phyloP scores from a whole-genome alignment of 2,329 filamentous ascomycete species.

The Colletotrichum liaoningense region DNA sequence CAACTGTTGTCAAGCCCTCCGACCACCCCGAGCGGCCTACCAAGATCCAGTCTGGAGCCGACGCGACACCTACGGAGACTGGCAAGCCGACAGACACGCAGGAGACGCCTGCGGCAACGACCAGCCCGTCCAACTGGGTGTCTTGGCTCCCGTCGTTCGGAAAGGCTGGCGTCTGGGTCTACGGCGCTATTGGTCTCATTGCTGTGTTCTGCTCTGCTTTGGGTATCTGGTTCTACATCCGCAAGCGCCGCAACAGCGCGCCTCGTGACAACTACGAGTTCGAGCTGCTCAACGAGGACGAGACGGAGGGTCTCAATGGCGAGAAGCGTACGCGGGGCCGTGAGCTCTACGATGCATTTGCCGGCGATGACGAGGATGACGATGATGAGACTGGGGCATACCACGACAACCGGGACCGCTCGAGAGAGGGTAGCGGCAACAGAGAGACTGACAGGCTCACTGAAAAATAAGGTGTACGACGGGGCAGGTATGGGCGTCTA shows the following conservation, averaged over 20 bases:
- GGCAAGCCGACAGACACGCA: constrained; percentile 45
- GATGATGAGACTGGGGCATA: constrained; percentile 62
- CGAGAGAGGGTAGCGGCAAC: constrained; percentile 32
- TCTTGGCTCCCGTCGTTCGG: constrained; percentile 93
- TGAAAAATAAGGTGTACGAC: constrained; percentile 34
- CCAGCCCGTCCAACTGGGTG: constrained; percentile 77
- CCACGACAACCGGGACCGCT: constrained; percentile 36
- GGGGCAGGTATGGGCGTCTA: constrained; percentile 19
- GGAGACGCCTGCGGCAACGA: constrained; percentile 50
- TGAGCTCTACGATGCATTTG: constrained; percentile 97
- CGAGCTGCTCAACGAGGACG: constrained; percentile 88
- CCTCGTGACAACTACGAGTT: constrained; percentile 91
- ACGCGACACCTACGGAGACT: constrained; percentile 43
- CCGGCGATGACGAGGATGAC: constrained; percentile 84
- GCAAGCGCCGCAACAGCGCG: constrained; percentile 81
- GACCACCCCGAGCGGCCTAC: constrained; percentile 74
- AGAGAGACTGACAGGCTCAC: constrained; percentile 33
- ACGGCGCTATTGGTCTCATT: constrained; percentile 86
- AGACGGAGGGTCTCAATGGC: constrained; percentile 67
- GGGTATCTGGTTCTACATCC: constrained; percentile 83
- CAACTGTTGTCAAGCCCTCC: constrained; percentile 59
- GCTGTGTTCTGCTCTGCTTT: constrained; percentile 84
- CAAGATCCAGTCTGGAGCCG: constrained; percentile 55
- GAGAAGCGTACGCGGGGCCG: constrained; percentile 76
- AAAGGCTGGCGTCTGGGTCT: constrained; percentile 93